Conservation (phyloP, 2,329 filamentous ascomycete species). For the Fusarium hostae region DNA sequence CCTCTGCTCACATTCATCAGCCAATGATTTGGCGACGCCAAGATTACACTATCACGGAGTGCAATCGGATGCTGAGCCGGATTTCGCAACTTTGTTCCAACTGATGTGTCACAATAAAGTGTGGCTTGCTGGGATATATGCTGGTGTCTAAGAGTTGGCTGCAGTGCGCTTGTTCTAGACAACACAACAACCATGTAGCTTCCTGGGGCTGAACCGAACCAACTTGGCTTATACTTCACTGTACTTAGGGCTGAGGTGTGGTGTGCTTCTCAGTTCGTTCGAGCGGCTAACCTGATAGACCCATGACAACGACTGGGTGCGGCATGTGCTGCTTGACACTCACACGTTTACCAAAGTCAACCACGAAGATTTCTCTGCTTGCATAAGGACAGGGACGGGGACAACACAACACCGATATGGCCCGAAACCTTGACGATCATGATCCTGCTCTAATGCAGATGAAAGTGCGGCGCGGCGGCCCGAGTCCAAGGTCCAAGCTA, state of each 20-base stretch:
- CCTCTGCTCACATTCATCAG: not conserved
- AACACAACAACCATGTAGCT: not conserved
- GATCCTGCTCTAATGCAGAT: conserved; percentile 2
- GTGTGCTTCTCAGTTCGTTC: not conserved
- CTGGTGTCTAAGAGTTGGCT: not conserved
- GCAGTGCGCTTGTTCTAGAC: not conserved
- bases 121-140: not conserved
- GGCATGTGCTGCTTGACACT: not conserved
- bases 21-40: not conserved
- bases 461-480: conserved; percentile 22
- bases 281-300: not conserved
- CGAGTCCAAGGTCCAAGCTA: conserved; percentile 7
- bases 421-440: not conserved
- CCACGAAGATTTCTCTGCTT: not conserved
- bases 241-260: not conserved
- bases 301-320: not conserved
- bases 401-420: not conserved
- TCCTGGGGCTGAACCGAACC: not conserved
- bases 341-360: not conserved
- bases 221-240: not conserved
- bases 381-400: not conserved
- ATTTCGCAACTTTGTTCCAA: not conserved
- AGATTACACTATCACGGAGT: not conserved
- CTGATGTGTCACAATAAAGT: conserved; percentile 12
- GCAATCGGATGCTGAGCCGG: conserved; percentile 13